Conservation (phyloP, 2,329 filamentous ascomycete species). For the Zalaria sp. region DNA sequence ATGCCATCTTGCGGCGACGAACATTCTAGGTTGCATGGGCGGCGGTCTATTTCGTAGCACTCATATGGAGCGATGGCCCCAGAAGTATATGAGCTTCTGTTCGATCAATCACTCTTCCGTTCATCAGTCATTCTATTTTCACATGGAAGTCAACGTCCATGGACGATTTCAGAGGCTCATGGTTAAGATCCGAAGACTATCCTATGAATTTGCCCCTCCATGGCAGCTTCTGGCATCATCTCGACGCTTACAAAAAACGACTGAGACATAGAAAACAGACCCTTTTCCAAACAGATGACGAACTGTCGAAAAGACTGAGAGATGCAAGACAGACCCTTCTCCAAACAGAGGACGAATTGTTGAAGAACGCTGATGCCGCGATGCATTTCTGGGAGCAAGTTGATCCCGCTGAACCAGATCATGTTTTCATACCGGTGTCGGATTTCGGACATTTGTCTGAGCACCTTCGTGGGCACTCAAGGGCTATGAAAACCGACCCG, state of each 20-base stretch:
- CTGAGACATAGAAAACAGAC: neutral
- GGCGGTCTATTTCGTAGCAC: neutral
- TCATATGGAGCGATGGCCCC: neutral
- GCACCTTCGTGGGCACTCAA: neutral
- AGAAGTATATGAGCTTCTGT: neutral
- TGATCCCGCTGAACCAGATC: no score
- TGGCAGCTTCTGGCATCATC: neutral
- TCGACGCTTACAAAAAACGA: neutral
- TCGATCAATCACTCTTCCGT: neutral
- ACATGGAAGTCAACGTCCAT: neutral
- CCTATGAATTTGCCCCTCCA: neutral
- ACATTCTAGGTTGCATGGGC: neutral
- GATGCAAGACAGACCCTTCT: neutral
- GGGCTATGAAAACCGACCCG: neutral
- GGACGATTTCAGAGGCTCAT: neutral
- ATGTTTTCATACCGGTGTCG: no score
- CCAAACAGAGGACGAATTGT: neutral
- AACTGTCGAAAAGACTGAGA: neutral
- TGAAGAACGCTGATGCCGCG: neutral
- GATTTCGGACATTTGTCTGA: neutral
- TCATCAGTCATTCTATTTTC: neutral
- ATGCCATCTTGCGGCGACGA: neutral
- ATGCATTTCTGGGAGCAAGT: neutral
- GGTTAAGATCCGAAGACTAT: neutral
- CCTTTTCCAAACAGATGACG: neutral